Percentiles rank a stretch among this genome's conserved stretches.
These are phyloP conservation scores for Dioscorea cayenensis DNA, from an alignment of 116 monocot genomes.

Conservation along the genomic window DNA sequence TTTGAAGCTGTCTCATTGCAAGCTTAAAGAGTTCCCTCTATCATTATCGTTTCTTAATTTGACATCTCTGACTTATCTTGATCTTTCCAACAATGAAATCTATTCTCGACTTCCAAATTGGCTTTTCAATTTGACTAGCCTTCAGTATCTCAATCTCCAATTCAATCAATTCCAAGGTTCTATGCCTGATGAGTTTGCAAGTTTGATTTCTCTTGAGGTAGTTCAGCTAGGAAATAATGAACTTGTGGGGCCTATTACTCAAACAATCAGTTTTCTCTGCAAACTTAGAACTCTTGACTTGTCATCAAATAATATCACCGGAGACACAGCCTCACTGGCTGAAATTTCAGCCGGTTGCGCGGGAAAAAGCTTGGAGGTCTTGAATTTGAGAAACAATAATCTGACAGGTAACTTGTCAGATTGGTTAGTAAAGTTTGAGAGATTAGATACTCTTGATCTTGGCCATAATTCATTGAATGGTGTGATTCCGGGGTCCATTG, in stretches of 20 bases:
- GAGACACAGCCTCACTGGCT: background rate
- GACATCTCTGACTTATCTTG: constrained; percentile 18
- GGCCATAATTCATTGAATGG: background rate
- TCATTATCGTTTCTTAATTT: constrained; percentile 9
- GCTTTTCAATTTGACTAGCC: constrained; percentile 12
- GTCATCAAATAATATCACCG: background rate
- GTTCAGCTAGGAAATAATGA: background rate
- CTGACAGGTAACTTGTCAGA: background rate
- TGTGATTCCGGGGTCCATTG: background rate
- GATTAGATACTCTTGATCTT: background rate
- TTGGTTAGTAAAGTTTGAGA: background rate
- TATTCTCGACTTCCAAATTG: constrained; percentile 9
- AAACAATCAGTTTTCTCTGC: background rate
- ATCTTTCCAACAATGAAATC: constrained; percentile 5
- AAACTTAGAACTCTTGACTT: background rate
- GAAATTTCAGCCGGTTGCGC: background rate
- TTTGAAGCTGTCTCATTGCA: constrained; percentile 4
- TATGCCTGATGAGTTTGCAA: constrained; percentile 9
- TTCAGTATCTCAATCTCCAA: constrained; percentile 1
- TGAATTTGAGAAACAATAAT: constrained; percentile 2
- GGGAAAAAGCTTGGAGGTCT: background rate
- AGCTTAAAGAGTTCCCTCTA: background rate
- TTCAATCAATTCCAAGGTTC: background rate
- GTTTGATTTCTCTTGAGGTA: background rate
- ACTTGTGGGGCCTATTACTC: background rate